Evolutionary conservation across 164 flowering plant species (phyloP), one percentile per base, ranked within the genome.

Genomic region (Berberis thunbergii): DNA sequence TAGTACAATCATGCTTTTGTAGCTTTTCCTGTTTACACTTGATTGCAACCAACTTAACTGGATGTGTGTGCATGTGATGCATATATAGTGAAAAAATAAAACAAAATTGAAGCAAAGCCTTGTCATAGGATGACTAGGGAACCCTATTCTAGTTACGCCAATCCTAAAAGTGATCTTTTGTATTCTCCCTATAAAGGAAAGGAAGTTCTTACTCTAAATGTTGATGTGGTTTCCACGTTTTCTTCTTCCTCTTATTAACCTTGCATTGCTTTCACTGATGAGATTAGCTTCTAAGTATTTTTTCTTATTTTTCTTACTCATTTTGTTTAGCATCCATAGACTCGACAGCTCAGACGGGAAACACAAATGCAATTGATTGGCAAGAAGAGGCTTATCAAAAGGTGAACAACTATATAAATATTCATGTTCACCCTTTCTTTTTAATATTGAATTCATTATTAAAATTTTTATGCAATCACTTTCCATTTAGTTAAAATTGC

Each of bases 381-480:
- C 98, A 86, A 78, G 98, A 92, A 73, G 98, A 89, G 68, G 72
- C 77, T 43, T 84, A 75, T 72, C 95, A 86, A 63, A 87, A 86
- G 93, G 98, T 88, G 67, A 54, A 26, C 26, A 26, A 26, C 26
- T 26, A 26, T 26, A 26, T 26, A 26, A 0, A 0, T 26, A 26
- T 26, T 26, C 26, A 26, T 26, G 26, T 26, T 26, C 26, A 26
- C 26, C 26, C 26, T 26, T 26, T 26, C 26, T 38, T 50, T 64
- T 56, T 50, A 3, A 43, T n/a, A 8, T 6, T 43, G 53, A 26
- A 8, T 50, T 50, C 11, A 2, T 50, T 50, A 5, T 3, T 9
- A 8, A 3, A 50, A 50, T 1, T 3, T 50, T 50, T 8, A 50
- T 50, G 2, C 12, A 0, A 13, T 1, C 1, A 52, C n/a, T 52